These are phyloP conservation scores for Setaria viridis DNA, from an alignment of 202 grass and related monocot genomes.

Conservation along the genomic window DNA sequence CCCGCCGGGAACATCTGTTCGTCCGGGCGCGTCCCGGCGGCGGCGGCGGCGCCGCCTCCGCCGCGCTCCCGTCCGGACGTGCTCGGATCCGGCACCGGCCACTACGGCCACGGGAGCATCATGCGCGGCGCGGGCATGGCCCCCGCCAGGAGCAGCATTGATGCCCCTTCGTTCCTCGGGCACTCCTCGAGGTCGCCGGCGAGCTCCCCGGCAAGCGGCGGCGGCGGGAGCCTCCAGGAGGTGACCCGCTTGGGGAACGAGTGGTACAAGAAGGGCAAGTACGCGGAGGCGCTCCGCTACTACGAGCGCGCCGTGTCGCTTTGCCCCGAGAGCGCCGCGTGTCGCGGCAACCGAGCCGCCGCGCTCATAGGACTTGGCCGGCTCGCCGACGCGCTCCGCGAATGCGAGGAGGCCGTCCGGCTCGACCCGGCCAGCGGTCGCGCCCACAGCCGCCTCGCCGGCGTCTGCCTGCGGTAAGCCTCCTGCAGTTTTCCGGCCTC, in stretches of 20 bases:
- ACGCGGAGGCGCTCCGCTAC: constrained; percentile 70
- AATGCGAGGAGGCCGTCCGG: constrained; percentile 80
- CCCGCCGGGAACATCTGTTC: constrained; percentile 85
- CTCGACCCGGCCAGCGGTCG: constrained; percentile 77
- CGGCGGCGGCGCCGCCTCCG: constrained; percentile 28
- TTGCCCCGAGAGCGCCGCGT: constrained; percentile 74
- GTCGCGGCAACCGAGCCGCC: constrained; percentile 78
- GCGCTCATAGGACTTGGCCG: constrained; percentile 76
- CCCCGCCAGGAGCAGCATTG: constrained; percentile 49
- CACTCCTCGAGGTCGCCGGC: constrained; percentile 43
- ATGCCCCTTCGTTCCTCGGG: constrained; percentile 42
- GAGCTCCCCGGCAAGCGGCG: constrained; percentile 30
- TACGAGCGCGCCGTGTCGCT: constrained; percentile 74
- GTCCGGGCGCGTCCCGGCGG: constrained; percentile 64
- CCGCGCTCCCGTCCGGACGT: constrained; percentile 74
- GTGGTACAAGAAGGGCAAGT: constrained; percentile 70
- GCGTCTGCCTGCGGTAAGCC: constrained; percentile 76
- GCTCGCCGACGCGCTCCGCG: constrained; percentile 63
- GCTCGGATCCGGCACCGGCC: constrained; percentile 80
- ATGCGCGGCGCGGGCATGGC: constrained; percentile 62
- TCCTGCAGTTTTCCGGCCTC: not conserved
- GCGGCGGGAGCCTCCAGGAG: constrained; percentile 64
- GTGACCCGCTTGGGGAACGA: constrained; percentile 79
- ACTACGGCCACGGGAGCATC: constrained; percentile 96
- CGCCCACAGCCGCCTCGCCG: constrained; percentile 69